A percentile compares a stretch with the other conserved stretches of the same genome.
Conservation (phyloP, 148 eudicot species). For the Linanthus parryae region DNA sequence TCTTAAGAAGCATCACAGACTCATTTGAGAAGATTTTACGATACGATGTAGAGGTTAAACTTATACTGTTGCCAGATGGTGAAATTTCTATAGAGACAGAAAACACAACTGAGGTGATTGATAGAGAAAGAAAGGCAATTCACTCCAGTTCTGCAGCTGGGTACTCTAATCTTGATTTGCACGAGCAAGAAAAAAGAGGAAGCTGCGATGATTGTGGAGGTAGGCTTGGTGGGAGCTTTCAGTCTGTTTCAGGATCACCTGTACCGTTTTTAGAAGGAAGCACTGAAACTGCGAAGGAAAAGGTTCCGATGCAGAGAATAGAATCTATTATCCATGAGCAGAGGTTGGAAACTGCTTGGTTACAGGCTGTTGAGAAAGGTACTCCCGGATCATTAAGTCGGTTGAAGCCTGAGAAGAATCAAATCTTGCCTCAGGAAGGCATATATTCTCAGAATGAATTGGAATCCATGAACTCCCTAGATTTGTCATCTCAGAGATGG, state of each 20-base stretch:
- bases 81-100: slow-evolving; percentile 14
- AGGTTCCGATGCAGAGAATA: slow-evolving; percentile 69
- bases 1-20: slow-evolving; percentile 83
- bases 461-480: slow-evolving; percentile 27
- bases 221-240: slow-evolving; percentile 27
- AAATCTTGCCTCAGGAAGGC: slow-evolving; percentile 77
- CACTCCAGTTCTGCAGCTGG: slow-evolving; percentile 10
- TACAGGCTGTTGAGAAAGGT: slow-evolving; percentile 86
- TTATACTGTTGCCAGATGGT: slow-evolving; percentile 50
- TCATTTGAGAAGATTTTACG: slow-evolving; percentile 71
- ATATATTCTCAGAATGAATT: slow-evolving; percentile 26
- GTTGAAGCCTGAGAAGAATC: slow-evolving; percentile 61
- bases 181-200: slow-evolving; percentile 21
- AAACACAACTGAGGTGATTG: slow-evolving; percentile 17
- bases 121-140: slow-evolving; percentile 18
- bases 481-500: slow-evolving; percentile 55
- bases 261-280: slow-evolving; percentile 22
- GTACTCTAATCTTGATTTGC: slow-evolving; percentile 18
- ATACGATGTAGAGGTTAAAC: slow-evolving; percentile 70
- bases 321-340: slow-evolving; percentile 93
- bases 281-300: slow-evolving; percentile 17
- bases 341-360: slow-evolving; percentile 93
- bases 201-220: slow-evolving; percentile 24
- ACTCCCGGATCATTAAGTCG: slow-evolving; percentile 71
- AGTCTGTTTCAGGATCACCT: slow-evolving; percentile 27